Conservation (phyloP, 371 early-diverging fungal genomes). For the Batrachochytrium dendrobatidis region DNA sequence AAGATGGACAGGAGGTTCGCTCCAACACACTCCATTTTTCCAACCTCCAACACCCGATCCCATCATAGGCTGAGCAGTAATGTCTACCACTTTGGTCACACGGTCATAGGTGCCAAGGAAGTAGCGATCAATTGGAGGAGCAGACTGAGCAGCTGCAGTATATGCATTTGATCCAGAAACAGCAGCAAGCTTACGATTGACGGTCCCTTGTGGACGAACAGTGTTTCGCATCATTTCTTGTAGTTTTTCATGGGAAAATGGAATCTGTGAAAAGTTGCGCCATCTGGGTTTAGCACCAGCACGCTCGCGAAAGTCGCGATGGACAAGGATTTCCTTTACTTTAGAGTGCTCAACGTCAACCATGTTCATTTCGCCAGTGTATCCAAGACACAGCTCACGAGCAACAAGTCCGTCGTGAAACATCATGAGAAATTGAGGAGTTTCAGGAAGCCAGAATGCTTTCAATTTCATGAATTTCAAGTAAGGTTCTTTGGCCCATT, state of each 20-base stretch:
- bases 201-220: constrained; percentile 23
- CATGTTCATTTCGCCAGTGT: constrained; percentile 43
- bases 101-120: constrained; percentile 46
- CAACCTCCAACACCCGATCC: constrained; percentile 46
- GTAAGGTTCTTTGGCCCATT: constrained; percentile 56
- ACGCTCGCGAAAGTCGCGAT: constrained; percentile 32
- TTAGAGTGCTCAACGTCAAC: constrained; percentile 40
- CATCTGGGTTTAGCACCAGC: constrained; percentile 31
- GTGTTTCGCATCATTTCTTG: constrained; percentile 26
- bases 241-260: constrained; percentile 39
- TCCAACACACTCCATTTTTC: constrained; percentile 46
- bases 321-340: constrained; percentile 42
- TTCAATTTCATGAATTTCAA: constrained; percentile 54
- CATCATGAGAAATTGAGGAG: constrained; percentile 42
- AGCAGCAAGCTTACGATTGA: constrained; percentile 45
- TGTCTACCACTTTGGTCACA: constrained; percentile 43
- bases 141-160: constrained; percentile 9
- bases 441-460: constrained; percentile 54
- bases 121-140: constrained; percentile 27
- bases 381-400: constrained; percentile 44
- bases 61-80: constrained; percentile 38
- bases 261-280: constrained; percentile 47
- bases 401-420: constrained; percentile 47
- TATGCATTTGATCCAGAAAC: constrained; percentile 28
- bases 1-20: constrained; percentile 34